These are phyloP conservation scores for Dittrichia graveolens DNA, from an alignment of 129 eudicot genomes.

Conservation along the genomic window DNA sequence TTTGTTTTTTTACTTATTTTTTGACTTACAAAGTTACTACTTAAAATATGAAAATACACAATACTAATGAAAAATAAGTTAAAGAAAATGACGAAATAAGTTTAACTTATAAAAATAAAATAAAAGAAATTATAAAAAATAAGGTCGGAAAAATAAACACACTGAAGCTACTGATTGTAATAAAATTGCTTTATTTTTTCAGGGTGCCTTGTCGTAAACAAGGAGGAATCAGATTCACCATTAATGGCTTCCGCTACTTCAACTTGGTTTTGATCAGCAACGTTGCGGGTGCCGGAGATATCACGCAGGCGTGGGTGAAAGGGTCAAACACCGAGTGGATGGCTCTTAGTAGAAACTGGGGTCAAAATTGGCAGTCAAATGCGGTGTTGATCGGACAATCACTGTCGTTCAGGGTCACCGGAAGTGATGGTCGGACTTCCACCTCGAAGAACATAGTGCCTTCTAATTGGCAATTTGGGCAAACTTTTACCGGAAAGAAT, in stretches of 20 bases:
- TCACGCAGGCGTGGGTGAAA: constrained; percentile 52
- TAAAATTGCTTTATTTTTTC: not conserved
- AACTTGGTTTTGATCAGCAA: constrained; percentile 66
- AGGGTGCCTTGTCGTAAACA: constrained; percentile 69
- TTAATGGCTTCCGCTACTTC: constrained; percentile 70
- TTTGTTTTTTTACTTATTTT: not conserved
- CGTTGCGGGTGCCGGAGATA: constrained; percentile 82
- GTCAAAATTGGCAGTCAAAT: constrained; percentile 77
- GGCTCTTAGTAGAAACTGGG: constrained; percentile 64
- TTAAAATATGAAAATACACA: too few species aligned
- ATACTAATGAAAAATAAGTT: not conserved
- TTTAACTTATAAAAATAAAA: too few species aligned
- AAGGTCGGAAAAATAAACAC: too few species aligned
- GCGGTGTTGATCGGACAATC: constrained; percentile 59
- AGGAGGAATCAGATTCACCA: constrained; percentile 71
- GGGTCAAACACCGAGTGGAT: constrained; percentile 70
- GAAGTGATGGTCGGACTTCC: constrained; percentile 42
- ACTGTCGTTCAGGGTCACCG: constrained; percentile 38
- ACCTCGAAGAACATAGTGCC: constrained; percentile 43
- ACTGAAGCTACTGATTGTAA: not conserved
- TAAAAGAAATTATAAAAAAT: too few species aligned
- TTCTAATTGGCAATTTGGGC: constrained; percentile 44
- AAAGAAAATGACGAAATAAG: too few species aligned
- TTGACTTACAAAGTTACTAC: not conserved
- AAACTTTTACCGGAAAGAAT: constrained; percentile 49